phyloP scores from a whole-genome alignment of 129 eudicot species.

The Glebionis coronaria region DNA sequence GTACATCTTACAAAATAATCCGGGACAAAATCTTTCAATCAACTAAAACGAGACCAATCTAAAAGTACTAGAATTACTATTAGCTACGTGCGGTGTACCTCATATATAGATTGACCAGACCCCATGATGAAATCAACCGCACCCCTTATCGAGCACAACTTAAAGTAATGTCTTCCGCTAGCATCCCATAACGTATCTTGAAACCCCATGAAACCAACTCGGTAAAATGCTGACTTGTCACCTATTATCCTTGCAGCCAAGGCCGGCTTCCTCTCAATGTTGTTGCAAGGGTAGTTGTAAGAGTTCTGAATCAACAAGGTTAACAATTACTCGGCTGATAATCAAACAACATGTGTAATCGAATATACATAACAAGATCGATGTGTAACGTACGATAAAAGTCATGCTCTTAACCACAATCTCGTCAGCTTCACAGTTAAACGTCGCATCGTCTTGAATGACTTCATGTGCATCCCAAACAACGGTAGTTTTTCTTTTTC shows the following conservation, averaged over 20 bases:
- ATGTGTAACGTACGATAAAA: slow-evolving; percentile 77
- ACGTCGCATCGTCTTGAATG: slow-evolving; percentile 50
- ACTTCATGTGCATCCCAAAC: slow-evolving; percentile 45
- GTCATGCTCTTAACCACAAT: slow-evolving; percentile 49
- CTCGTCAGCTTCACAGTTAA: slow-evolving; percentile 56
- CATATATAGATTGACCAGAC: slow-evolving; percentile 71
- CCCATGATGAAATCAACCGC: slow-evolving; percentile 93
- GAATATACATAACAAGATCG: too few relatives aligned
- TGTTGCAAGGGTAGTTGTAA: slow-evolving; percentile 45
- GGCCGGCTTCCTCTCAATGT: slow-evolving; percentile 40
- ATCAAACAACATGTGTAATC: neutral
- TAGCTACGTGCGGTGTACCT: slow-evolving; percentile 37
- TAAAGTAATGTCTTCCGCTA: slow-evolving; percentile 68
- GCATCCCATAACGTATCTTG: slow-evolving; percentile 92
- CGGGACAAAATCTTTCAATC: neutral
- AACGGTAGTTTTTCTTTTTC: slow-evolving; percentile 41
- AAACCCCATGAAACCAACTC: slow-evolving; percentile 62
- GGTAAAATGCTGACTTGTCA: slow-evolving; percentile 57
- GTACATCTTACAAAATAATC: too few relatives aligned
- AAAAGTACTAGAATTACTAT: neutral
- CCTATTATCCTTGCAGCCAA: slow-evolving; percentile 63
- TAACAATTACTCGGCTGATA: neutral
- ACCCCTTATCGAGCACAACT: slow-evolving; percentile 57
- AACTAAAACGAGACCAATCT: neutral
- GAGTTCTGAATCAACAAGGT: slow-evolving; percentile 46